A percentile compares a stretch with the other conserved stretches of the same genome.
These are phyloP conservation scores for Dryas drummondii DNA, from an alignment of 306 rosid genomes.

Conservation along the genomic window DNA sequence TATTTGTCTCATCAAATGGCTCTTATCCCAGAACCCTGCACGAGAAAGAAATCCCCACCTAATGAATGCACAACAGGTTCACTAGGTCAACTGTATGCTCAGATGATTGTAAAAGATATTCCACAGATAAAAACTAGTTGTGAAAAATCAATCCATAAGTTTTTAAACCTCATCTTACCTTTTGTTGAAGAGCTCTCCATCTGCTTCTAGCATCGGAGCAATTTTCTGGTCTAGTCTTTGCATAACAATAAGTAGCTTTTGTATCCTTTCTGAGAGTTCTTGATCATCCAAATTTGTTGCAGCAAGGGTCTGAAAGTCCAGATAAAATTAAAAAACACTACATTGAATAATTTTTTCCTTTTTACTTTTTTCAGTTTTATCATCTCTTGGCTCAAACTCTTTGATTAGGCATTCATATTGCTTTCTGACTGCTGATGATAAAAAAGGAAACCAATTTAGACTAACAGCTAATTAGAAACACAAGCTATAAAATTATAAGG, in stretches of 20 bases:
- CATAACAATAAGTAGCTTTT: constrained; percentile 92
- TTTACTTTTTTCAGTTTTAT: background rate
- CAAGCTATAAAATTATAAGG: background rate
- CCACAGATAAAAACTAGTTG: background rate
- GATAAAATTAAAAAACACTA: constrained; percentile 18
- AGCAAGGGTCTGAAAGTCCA: constrained; percentile 72
- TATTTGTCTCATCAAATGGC: constrained; percentile 97
- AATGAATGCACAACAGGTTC: constrained; percentile 31
- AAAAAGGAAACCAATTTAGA: background rate
- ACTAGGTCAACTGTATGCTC: constrained; percentile 24
- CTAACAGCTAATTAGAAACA: background rate
- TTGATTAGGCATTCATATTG: background rate
- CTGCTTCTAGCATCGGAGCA: constrained; percentile 85
- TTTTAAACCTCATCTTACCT: constrained; percentile 44
- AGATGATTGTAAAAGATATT: constrained; percentile 5
- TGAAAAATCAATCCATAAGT: background rate
- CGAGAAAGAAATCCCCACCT: constrained; percentile 99
- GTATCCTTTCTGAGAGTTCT: constrained; percentile 89
- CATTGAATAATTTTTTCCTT: background rate
- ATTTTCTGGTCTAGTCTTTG: constrained; percentile 90
- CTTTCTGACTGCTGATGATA: background rate
- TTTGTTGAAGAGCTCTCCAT: constrained; percentile 84
- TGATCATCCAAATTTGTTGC: constrained; percentile 89
- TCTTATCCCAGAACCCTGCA: constrained; percentile 96
- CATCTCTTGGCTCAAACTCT: background rate